A percentile compares a stretch with the other conserved stretches of the same genome.
Conservation (phyloP, 768 basidiomycete species). For the Boletus sp. region DNA sequence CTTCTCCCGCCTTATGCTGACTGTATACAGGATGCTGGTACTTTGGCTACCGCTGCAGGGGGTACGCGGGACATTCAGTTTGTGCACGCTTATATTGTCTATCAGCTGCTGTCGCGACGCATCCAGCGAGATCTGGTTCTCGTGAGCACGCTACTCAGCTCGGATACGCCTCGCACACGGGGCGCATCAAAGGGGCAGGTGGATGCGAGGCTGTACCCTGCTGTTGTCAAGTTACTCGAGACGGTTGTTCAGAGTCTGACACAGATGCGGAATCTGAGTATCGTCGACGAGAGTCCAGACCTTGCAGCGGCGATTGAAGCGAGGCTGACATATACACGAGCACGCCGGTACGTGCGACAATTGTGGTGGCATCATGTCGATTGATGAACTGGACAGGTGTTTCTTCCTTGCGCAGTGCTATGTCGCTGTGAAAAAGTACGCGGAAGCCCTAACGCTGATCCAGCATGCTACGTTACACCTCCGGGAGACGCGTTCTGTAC, state of each 20-base stretch:
- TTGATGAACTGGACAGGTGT: conserved; percentile 44
- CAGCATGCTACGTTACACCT: conserved; percentile 71
- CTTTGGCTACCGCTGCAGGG: conserved; percentile 34
- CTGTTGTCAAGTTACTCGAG: conserved; percentile 85
- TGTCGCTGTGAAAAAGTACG: conserved; percentile 61
- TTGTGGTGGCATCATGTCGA: background rate
- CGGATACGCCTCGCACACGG: conserved; percentile 33
- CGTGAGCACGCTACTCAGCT: conserved; percentile 57
- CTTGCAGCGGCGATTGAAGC: conserved; percentile 76
- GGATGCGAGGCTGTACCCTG: conserved; percentile 75
- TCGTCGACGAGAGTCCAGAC: conserved; percentile 87
- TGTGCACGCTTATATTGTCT: conserved; percentile 82
- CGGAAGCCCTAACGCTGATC: conserved; percentile 66
- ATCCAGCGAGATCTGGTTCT: conserved; percentile 87
- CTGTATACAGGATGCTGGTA: conserved; percentile 40
- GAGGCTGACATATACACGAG: conserved; percentile 69
- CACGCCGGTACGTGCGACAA: conserved; percentile 52
- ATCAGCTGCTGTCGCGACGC: conserved; percentile 82
- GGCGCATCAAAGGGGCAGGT: conserved; percentile 41
- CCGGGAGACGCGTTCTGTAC: conserved; percentile 61
- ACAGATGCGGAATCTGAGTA: conserved; percentile 77
- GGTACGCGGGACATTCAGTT: conserved; percentile 74
- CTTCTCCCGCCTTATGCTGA: background rate
- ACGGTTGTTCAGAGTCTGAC: conserved; percentile 79
- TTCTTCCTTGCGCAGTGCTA: conserved; percentile 78